Base-by-base conservation (phyloP, 768 basidiomycete species). In the Galerina sulciceps region DNA sequence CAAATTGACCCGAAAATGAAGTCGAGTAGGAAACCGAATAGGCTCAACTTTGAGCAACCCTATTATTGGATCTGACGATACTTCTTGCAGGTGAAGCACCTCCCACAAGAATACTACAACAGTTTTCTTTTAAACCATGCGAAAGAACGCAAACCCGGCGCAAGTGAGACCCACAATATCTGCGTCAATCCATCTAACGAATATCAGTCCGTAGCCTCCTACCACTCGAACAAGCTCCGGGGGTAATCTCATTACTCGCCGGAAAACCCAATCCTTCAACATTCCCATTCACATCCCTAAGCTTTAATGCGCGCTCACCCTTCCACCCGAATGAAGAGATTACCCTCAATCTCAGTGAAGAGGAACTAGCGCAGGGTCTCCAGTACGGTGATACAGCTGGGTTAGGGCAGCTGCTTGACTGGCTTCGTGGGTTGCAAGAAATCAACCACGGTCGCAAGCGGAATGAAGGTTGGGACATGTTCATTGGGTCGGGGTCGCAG, bases 241-340 rank as follows among this genome's bases (percentile, higher is more conserved):
- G 91, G 0, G 70, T 93, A 37, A 87, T 95, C 55, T 92, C 90
- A 4, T 71, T 95, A 26, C 84, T 96, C 8, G 95, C 94, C 0
- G 96, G 96, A 23, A 94, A 96, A 72, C 96, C 96, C 5, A 96
- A 96, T 67, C 81, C 88, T 6, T 77, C 81, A 15, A 90, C 93
- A 17, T 99, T 98, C 76, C 96, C 96, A 1, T 92, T 99, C 76
- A 86, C 87, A 2, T 87, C 89, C 0, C 76, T 99, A 64, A 87
- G 82, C 54, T 86, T 92, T 71, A 84, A 79, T 1, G 80, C 86
- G 3, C 76, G 80, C n/a, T 82, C 85, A 10, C 84, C 83, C 2
- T 71, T 68, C 18, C 74, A 83, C 55, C 74, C 77, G 10, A 60
- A 66, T n/a, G 70, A 79, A 51, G 83, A 86, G 34, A 74, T 76